Conservation (phyloP, 2,329 filamentous ascomycete genomes). For the Xylogone sp. region DNA sequence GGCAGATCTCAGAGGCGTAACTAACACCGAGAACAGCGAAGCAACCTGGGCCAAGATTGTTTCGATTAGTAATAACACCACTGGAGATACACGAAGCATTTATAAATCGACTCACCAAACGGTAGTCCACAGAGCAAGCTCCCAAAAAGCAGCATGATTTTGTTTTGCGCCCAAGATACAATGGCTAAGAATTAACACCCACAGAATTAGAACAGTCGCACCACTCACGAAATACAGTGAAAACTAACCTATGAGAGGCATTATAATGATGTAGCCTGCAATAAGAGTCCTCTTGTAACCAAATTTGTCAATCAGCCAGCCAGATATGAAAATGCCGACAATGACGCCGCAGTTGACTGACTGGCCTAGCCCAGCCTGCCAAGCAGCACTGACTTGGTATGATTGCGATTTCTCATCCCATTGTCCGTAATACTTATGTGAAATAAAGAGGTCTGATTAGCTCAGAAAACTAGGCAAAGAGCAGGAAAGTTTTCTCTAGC, state of each 20-base stretch:
- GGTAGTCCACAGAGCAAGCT: constrained; percentile 1
- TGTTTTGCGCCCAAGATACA: neutral
- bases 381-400: constrained; percentile 3
- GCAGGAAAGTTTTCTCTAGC: no score
- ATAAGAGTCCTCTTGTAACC: constrained; percentile 11
- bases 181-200: neutral
- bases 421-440: neutral
- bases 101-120: constrained; percentile 1
- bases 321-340: constrained; percentile 1
- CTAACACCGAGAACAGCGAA: constrained; percentile 23
- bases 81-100: neutral
- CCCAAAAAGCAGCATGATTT: neutral
- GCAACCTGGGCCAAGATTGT: neutral
- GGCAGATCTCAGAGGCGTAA: constrained; percentile 43
- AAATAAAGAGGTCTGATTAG: neutral
- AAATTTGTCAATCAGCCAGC: constrained; percentile 3
- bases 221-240: no score
- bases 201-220: neutral
- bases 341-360: neutral
- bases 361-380: neutral
- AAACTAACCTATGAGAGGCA: neutral
- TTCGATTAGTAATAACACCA: constrained; percentile 1
- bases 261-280: neutral
- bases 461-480: no score
- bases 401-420: neutral